A percentile compares a stretch with the other conserved stretches of the same genome.
Evolutionary conservation across 2,329 filamentous ascomycete genomes (phyloP).

Genomic region (Aspergillus sclerotialis): DNA sequence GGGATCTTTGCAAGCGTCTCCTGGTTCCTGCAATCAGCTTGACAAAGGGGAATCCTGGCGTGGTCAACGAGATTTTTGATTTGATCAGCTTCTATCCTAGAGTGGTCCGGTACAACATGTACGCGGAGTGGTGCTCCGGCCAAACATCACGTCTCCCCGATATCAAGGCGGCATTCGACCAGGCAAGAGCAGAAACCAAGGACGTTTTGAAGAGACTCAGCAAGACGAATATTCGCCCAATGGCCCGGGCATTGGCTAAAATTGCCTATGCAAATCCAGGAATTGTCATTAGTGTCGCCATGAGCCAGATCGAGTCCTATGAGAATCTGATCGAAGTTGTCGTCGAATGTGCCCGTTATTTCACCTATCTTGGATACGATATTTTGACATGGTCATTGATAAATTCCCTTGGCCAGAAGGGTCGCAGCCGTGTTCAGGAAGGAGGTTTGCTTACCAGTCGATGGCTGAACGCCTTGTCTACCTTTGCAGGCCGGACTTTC

Average conservation of each 20-base stretch:
- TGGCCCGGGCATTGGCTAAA: constrained; percentile 84
- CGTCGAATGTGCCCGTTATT: constrained; percentile 90
- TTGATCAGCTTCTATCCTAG: constrained; percentile 73
- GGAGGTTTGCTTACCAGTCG: constrained; percentile 73
- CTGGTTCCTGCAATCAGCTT: constrained; percentile 85
- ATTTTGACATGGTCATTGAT: constrained; percentile 89
- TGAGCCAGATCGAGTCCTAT: constrained; percentile 88
- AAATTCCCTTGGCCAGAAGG: constrained; percentile 56
- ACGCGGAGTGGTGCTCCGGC: constrained; percentile 86
- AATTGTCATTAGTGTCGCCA: constrained; percentile 80
- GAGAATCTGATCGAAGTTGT: constrained; percentile 92
- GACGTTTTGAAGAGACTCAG: constrained; percentile 84
- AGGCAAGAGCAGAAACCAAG: constrained; percentile 70
- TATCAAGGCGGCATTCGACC: constrained; percentile 70
- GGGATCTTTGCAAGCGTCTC: constrained; percentile 72
- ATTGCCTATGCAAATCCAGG: constrained; percentile 87
- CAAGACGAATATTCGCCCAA: constrained; percentile 74
- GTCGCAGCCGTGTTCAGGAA: constrained; percentile 53
- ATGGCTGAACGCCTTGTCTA: constrained; percentile 84
- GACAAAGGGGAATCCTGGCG: constrained; percentile 73
- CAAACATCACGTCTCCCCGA: constrained; percentile 68
- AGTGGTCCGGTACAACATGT: constrained; percentile 74
- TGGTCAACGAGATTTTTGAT: constrained; percentile 80
- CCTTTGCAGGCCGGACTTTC: constrained; percentile 88
- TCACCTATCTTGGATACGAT: constrained; percentile 87